Percentiles rank a stretch among this genome's conserved stretches.
Conservation (phyloP, 768 basidiomycete genomes). For the Tulasnella sp. region DNA sequence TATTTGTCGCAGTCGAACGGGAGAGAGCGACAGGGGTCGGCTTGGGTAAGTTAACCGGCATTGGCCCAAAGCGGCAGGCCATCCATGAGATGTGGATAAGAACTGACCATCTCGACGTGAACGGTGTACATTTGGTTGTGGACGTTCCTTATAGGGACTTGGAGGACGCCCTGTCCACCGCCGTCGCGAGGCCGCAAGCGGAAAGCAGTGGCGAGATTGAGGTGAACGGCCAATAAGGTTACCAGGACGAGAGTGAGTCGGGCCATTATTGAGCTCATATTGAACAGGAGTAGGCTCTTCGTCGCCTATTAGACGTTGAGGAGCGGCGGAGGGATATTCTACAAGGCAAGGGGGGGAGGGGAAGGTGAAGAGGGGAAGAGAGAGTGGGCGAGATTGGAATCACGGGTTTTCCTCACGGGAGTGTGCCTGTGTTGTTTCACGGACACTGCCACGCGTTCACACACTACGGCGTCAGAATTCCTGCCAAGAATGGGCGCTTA, state of each 20-base stretch:
- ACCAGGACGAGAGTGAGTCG: neutral
- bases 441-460: neutral
- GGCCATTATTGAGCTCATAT: neutral
- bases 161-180: neutral
- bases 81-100: neutral
- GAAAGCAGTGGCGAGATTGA: neutral
- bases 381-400: neutral
- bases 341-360: neutral
- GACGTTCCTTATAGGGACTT: neutral
- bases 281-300: neutral
- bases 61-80: neutral
- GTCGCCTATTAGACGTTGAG: neutral
- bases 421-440: neutral
- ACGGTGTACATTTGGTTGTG: neutral
- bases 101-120: slow-evolving; percentile 1
- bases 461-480: neutral
- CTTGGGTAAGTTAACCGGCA: neutral
- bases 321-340: neutral
- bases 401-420: neutral
- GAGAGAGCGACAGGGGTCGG: neutral
- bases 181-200: neutral
- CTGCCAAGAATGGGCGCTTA: neutral
- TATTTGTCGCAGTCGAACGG: neutral
- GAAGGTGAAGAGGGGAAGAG: too few relatives aligned
- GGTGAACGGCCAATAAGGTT: neutral